phyloP scores from a whole-genome alignment of 2,329 filamentous ascomycete genomes.

The Aspergillus uvarum region DNA sequence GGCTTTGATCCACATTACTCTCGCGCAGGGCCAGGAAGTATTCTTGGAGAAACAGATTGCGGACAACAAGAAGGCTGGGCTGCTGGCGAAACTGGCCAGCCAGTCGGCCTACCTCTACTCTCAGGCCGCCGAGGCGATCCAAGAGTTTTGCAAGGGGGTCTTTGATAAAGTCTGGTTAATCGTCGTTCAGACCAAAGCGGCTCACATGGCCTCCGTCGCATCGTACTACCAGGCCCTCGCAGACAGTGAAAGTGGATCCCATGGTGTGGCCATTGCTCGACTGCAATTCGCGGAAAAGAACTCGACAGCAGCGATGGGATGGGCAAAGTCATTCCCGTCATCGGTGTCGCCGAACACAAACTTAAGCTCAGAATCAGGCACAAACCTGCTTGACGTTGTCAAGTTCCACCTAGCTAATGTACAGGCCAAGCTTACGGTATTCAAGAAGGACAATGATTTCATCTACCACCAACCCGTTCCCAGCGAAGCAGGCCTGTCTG shows the following conservation, averaged over 20 bases:
- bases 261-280: conserved; percentile 80
- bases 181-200: conserved; percentile 70
- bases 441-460: conserved; percentile 93
- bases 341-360: conserved; percentile 80
- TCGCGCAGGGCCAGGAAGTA: conserved; percentile 95
- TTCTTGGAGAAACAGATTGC: conserved; percentile 95
- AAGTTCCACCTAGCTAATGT: conserved; percentile 79
- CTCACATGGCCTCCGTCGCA: conserved; percentile 78
- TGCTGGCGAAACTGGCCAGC: conserved; percentile 88
- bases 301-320: conserved; percentile 73
- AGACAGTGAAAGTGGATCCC: conserved; percentile 83
- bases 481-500: conserved; percentile 74
- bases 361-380: conserved; percentile 74
- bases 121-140: conserved; percentile 83
- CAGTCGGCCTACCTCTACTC: conserved; percentile 86
- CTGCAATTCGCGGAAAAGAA: conserved; percentile 77
- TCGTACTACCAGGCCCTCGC: conserved; percentile 92
- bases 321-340: conserved; percentile 76
- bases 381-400: conserved; percentile 72
- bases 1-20: conserved; percentile 85
- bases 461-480: conserved; percentile 96
- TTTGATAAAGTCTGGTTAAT: conserved; percentile 94
- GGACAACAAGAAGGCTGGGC: conserved; percentile 86
- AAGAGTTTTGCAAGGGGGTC: conserved; percentile 86
- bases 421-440: conserved; percentile 73